Evolutionary conservation across 768 basidiomycete species (phyloP).

Genomic region (Lentinula sp.): DNA sequence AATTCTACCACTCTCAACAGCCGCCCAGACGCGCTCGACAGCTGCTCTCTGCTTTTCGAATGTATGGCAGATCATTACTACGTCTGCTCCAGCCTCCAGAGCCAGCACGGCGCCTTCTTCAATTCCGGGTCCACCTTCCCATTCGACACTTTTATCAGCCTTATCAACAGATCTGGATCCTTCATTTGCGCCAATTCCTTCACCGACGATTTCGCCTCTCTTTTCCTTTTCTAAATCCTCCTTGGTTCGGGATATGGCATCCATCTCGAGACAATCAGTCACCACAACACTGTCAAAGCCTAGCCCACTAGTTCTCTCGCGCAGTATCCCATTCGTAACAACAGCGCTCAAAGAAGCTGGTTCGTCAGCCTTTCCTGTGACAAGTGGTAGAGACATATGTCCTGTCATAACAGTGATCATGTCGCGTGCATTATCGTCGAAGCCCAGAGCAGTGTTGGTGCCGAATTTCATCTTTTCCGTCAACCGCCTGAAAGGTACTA

Average conservation of each 20-base stretch:
- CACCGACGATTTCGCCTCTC: neutral
- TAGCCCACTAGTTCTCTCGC: conserved; percentile 29
- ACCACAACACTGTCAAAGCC: conserved; percentile 56
- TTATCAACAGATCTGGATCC: neutral
- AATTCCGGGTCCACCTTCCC: conserved; percentile 35
- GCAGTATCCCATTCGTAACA: conserved; percentile 48
- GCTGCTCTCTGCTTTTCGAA: conserved; percentile 48
- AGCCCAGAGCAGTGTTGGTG: conserved; percentile 51
- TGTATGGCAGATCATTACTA: conserved; percentile 73
- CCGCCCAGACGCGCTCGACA: conserved; percentile 43
- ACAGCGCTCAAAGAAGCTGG: conserved; percentile 54
- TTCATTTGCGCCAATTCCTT: neutral
- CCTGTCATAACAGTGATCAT: conserved; percentile 66
- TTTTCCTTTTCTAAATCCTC: neutral
- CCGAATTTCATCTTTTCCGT: conserved; percentile 31
- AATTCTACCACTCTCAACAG: conserved; percentile 39
- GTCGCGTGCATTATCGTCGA: conserved; percentile 29
- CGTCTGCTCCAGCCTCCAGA: conserved; percentile 58
- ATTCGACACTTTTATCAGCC: neutral
- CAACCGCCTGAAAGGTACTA: conserved; percentile 11
- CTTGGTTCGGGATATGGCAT: conserved; percentile 49
- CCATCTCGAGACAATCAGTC: conserved; percentile 77
- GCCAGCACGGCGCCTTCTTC: conserved; percentile 51
- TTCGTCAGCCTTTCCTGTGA: conserved; percentile 42
- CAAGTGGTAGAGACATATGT: conserved; percentile 61